These are phyloP conservation scores for Trichoderma sp. DNA, from an alignment of 2,329 filamentous ascomycete genomes.

Conservation along the genomic window DNA sequence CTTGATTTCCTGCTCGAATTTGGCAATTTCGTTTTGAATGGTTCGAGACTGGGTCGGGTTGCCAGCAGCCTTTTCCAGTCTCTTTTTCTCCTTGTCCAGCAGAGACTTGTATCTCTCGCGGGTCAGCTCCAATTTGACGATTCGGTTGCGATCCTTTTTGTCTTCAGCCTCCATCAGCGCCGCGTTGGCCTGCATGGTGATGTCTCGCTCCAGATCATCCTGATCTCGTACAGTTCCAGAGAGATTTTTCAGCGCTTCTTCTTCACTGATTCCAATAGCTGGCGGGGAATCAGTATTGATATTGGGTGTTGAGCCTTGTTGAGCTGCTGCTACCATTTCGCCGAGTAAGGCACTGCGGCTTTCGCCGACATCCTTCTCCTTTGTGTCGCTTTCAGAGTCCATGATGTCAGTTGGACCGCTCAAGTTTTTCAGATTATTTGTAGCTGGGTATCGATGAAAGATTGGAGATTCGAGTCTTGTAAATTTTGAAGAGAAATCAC, in stretches of 20 bases:
- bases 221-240: constrained; percentile 77
- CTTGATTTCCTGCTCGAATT: constrained; percentile 64
- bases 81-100: constrained; percentile 56
- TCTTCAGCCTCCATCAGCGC: constrained; percentile 64
- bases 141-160: constrained; percentile 62
- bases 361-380: constrained; percentile 27
- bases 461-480: not conserved
- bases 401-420: constrained; percentile 25
- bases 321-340: constrained; percentile 36
- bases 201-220: constrained; percentile 87
- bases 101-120: constrained; percentile 65
- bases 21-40: constrained; percentile 65
- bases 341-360: constrained; percentile 32
- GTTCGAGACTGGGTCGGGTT: constrained; percentile 57
- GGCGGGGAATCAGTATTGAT: not conserved
- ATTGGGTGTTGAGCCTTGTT: constrained; percentile 24
- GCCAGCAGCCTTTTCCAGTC: constrained; percentile 45
- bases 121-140: constrained; percentile 57
- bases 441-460: not conserved
- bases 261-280: constrained; percentile 52
- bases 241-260: constrained; percentile 60
- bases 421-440: not conserved
- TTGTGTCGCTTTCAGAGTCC: constrained; percentile 29
- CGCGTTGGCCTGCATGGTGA: constrained; percentile 63
- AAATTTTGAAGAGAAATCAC: not conserved